Percentiles rank a stretch among this genome's conserved stretches.
Conservation (phyloP, 352 stramenopile species). For the Phytophthora cryptogea region DNA sequence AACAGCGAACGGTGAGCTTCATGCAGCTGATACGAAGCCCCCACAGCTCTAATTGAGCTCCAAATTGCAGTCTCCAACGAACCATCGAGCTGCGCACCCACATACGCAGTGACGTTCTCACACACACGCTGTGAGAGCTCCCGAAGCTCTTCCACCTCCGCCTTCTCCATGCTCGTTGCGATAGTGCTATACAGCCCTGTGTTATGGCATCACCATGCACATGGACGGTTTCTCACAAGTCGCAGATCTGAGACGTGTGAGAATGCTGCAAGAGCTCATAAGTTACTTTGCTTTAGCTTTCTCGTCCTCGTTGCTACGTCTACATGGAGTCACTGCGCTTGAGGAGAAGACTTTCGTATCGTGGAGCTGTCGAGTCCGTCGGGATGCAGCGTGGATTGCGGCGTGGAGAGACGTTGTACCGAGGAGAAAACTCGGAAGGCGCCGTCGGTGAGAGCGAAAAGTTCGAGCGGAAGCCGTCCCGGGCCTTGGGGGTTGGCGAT, state of each 20-base stretch:
- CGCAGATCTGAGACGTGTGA: constrained; percentile 31
- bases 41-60: neutral
- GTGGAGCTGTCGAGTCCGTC: constrained; percentile 25
- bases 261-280: constrained; percentile 3
- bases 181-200: neutral
- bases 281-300: constrained; percentile 12
- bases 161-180: constrained; percentile 57
- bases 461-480: constrained; percentile 26
- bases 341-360: constrained; percentile 39
- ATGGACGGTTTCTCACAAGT: constrained; percentile 17
- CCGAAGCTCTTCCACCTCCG: constrained; percentile 59
- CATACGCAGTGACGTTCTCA: constrained; percentile 71
- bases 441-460: constrained; percentile 33
- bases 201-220: constrained; percentile 14
- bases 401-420: constrained; percentile 30
- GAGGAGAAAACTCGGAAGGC: constrained; percentile 34
- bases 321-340: constrained; percentile 68
- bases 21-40: neutral
- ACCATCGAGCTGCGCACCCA: constrained; percentile 71
- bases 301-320: neutral
- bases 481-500: constrained; percentile 14
- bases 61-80: constrained; percentile 5
- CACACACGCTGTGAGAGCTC: constrained; percentile 69
- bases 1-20: neutral
- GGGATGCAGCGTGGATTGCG: constrained; percentile 19